phyloP scores from a whole-genome alignment of 2,329 filamentous ascomycete genomes.

The Pseudocercospora macadamiae region DNA sequence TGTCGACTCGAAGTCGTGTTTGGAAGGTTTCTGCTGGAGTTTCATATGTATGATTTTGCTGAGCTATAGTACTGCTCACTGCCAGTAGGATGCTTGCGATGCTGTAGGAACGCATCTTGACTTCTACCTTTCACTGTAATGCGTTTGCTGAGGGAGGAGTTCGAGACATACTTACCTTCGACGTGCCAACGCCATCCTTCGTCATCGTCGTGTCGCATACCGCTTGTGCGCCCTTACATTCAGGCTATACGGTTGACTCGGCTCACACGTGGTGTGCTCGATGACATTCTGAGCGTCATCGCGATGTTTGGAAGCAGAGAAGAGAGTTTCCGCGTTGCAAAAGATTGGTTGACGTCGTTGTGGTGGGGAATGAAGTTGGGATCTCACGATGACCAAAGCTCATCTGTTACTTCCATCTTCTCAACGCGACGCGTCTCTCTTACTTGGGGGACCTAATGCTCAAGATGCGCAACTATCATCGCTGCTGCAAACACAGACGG shows the following conservation, averaged over 20 bases:
- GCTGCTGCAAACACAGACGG: no score
- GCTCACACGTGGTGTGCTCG: neutral
- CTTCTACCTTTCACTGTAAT: neutral
- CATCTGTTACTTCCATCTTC: neutral
- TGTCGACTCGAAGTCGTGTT: constrained; percentile 48
- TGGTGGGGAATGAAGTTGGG: neutral
- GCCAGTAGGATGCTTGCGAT: constrained; percentile 13
- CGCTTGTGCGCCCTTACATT: neutral
- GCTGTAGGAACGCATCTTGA: neutral
- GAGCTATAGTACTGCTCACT: constrained; percentile 22
- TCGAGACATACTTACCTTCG: no score
- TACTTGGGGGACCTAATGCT: neutral
- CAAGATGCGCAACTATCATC: neutral
- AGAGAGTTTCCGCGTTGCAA: neutral
- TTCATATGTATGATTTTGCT: constrained; percentile 29
- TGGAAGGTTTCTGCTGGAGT: constrained; percentile 23
- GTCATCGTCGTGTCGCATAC: neutral
- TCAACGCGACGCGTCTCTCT: neutral
- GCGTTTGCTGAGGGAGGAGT: neutral
- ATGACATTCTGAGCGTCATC: neutral
- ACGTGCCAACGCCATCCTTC: neutral
- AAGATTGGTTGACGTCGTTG: neutral
- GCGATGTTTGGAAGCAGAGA: neutral
- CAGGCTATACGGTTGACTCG: neutral
- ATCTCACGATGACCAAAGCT: neutral